Evolutionary conservation across 2,329 filamentous ascomycete species (phyloP).

Genomic region (Ascochyta rabiei): DNA sequence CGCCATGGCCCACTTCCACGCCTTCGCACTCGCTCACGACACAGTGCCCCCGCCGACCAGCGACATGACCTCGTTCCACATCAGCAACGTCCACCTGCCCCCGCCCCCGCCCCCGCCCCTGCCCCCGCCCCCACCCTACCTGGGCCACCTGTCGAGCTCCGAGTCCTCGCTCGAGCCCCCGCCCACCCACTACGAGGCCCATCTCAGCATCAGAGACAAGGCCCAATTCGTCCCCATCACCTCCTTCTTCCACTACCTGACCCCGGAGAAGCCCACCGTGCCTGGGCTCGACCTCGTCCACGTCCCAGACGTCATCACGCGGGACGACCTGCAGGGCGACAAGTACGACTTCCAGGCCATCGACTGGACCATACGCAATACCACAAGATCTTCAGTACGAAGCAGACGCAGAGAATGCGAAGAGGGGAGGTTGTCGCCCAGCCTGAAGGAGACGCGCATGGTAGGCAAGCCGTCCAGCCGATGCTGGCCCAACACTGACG

Average conservation of each 20-base stretch:
- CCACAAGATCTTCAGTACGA: constrained; percentile 33
- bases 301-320: constrained; percentile 35
- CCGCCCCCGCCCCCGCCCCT: constrained; percentile 15
- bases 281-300: constrained; percentile 32
- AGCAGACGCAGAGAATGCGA: constrained; percentile 33
- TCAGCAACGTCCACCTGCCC: constrained; percentile 20
- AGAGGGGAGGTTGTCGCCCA: constrained; percentile 24
- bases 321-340: constrained; percentile 44
- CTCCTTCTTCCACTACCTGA: constrained; percentile 34
- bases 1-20: constrained; percentile 23
- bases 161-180: constrained; percentile 31
- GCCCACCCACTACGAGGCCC: constrained; percentile 32
- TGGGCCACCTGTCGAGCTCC: constrained; percentile 22
- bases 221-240: constrained; percentile 37
- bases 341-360: constrained; percentile 48
- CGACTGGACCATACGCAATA: constrained; percentile 43
- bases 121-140: constrained; percentile 16
- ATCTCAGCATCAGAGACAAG: constrained; percentile 38
- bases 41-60: constrained; percentile 10
- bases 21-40: constrained; percentile 12
- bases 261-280: constrained; percentile 20
- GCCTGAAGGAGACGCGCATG: constrained; percentile 25
- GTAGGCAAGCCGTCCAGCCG: constrained; percentile 15
- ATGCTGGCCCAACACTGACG: not conserved
- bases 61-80: constrained; percentile 21